Evolutionary conservation across 208 protist genomes (phyloP).

Genomic region (Acanthamoeba royreba): DNA sequence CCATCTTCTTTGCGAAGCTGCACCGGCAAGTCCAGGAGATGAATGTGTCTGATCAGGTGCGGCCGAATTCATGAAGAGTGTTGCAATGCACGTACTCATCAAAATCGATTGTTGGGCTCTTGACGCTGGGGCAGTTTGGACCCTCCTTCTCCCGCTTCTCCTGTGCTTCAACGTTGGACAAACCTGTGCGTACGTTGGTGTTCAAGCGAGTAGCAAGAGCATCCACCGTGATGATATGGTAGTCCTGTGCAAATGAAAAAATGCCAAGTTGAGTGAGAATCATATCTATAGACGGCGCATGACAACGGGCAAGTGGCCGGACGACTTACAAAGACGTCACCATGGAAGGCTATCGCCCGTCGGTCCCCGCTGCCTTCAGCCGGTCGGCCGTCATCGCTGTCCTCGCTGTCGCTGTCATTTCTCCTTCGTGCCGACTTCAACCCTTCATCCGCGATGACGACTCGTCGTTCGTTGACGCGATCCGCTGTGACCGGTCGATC

Average conservation of each 20-base stretch:
- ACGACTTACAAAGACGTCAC: too few species aligned
- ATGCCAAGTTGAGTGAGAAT: background rate
- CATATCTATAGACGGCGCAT: background rate
- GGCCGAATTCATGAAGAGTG: background rate
- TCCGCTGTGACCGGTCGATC: background rate
- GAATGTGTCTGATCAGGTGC: background rate
- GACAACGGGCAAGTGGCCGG: background rate
- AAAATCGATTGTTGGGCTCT: background rate
- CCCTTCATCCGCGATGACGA: too few species aligned
- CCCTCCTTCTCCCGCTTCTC: background rate
- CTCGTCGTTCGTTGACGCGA: too few species aligned
- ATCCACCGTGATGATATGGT: background rate
- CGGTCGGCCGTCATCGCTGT: background rate
- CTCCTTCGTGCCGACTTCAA: too few species aligned
- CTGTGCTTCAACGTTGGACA: background rate
- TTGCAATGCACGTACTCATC: background rate
- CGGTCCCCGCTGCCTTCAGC: background rate
- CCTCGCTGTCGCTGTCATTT: background rate
- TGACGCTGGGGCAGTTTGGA: background rate
- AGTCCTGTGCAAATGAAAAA: background rate
- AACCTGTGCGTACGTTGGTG: background rate
- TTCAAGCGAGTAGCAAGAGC: background rate
- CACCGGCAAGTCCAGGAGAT: background rate
- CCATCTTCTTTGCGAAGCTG: background rate
- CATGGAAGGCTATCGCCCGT: background rate